Evolutionary conservation across 1,284 basidiomycete genomes (phyloP), one percentile per base, ranked within the genome.

Genomic region (Ganoderma leucocontextum): DNA sequence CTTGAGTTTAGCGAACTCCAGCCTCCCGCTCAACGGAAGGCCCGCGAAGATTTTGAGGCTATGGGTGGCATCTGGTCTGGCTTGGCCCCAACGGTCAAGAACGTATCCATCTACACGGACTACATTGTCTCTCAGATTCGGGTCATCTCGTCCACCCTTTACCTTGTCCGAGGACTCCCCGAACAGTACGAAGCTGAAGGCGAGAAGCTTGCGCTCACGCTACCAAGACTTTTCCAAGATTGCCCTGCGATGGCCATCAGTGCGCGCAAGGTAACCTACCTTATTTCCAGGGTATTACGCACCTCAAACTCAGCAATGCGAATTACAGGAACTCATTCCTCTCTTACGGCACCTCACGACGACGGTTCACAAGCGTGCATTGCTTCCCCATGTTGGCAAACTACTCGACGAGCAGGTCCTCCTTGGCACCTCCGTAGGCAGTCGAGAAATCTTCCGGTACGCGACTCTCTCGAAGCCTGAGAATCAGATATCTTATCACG

Each of bases 81-180:
- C 29, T 93, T 98, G 79, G 89, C 96, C 1, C 84, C 87, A 19
- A 86, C 86, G 35, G 91, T 96, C 64, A 89, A 87, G 75, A 98
- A 98, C 78, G 79, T 89, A 10, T 84, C 88, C 44, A 86, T 93
- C 47, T 99, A 97, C 80, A 87, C 89, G 33, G 97, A 99, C 78
- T 92, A 99, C 74, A 90, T 98, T 72, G 90, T 91, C 66, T 94
- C 96, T 0, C 97, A 99, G 80, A 94, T 98, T 77, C 99, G 96
- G 95, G 93, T 95, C 73, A 90, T 99, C 79, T 97, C 96, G 5
- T 98, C 96, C 79, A 84, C 98, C 58, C 95, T 96, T 0, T 99
- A 96, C 82, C 91, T 98, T 35, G 87, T 97, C 71, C 89, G 96
- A 63, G 92, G 90, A 36, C 80, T 85, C 64, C 83, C 79, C 39